Evolutionary conservation across 768 basidiomycete genomes (phyloP).

Genomic region (Ephemerocybe angulata): DNA sequence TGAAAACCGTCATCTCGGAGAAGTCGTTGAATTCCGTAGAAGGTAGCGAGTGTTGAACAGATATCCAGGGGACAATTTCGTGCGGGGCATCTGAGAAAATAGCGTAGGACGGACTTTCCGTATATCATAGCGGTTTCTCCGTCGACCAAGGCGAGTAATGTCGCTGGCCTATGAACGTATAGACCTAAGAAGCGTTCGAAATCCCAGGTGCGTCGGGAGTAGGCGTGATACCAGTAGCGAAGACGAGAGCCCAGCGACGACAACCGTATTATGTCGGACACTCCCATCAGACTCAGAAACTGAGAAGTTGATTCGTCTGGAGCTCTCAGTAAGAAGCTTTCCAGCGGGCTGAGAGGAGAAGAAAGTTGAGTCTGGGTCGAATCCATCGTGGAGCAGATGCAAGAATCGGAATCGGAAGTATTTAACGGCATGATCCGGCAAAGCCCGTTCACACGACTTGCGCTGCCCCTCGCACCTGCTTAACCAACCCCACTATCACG

Average conservation of each 20-base stretch:
- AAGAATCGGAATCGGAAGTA: no score
- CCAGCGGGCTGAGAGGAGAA: no score
- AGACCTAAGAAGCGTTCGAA: neutral
- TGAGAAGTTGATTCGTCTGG: no score
- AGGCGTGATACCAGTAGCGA: neutral
- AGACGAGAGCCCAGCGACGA: neutral
- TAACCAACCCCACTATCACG: no score
- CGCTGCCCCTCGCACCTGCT: no score
- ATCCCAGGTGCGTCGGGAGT: neutral
- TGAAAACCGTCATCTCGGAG: neutral
- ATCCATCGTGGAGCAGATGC: no score
- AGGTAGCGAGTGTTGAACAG: neutral
- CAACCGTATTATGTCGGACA: neutral
- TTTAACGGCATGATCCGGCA: no score
- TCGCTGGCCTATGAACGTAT: neutral
- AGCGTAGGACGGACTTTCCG: neutral
- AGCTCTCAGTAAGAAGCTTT: no score
- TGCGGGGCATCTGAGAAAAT: neutral
- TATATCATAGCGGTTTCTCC: neutral
- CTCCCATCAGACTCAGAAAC: neutral
- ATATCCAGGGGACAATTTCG: neutral
- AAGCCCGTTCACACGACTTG: no score
- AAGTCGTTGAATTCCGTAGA: neutral
- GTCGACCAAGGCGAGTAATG: neutral
- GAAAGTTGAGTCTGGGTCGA: no score